Conservation (phyloP, 1,139 yeast species). For the Saccharomyces hybrid region DNA sequence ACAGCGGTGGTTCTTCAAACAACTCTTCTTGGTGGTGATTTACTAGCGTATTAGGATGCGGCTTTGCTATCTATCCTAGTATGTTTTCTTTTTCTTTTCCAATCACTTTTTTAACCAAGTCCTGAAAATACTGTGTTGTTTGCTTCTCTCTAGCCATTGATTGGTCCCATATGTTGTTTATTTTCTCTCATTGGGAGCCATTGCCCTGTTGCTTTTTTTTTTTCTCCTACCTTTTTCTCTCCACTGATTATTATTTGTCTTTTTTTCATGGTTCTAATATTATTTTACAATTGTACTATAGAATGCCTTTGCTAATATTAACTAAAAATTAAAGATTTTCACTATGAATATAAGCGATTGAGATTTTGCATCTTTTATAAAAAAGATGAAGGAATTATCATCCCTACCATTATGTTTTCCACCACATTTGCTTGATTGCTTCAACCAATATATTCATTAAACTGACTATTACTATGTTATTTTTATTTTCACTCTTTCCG, state of each 20-base stretch:
- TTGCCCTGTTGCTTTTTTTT: conserved; percentile 3
- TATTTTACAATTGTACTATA: conserved; percentile 7
- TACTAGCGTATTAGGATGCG: neutral
- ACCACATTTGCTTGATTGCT: neutral
- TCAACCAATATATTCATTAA: neutral
- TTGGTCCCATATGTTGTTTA: neutral
- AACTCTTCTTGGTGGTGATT: conserved; percentile 26
- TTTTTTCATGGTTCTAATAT: conserved; percentile 3
- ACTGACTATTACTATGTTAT: conserved; percentile 1
- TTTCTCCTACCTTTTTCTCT: neutral
- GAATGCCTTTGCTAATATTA: conserved; percentile 6
- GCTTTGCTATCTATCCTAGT: neutral
- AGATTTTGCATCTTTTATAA: neutral
- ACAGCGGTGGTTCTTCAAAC: conserved; percentile 29
- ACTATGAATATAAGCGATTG: neutral
- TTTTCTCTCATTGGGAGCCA: neutral
- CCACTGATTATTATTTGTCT: conserved; percentile 1
- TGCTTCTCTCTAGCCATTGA: neutral
- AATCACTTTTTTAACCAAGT: conserved; percentile 1
- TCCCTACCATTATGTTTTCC: neutral
- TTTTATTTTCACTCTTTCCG: neutral
- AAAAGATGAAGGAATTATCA: neutral
- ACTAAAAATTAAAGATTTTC: neutral
- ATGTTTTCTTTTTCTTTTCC: neutral
- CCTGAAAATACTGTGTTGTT: conserved; percentile 1